These are phyloP conservation scores for Ulvella scutata DNA, from an alignment of 139 green algal species.

Conservation along the genomic window DNA sequence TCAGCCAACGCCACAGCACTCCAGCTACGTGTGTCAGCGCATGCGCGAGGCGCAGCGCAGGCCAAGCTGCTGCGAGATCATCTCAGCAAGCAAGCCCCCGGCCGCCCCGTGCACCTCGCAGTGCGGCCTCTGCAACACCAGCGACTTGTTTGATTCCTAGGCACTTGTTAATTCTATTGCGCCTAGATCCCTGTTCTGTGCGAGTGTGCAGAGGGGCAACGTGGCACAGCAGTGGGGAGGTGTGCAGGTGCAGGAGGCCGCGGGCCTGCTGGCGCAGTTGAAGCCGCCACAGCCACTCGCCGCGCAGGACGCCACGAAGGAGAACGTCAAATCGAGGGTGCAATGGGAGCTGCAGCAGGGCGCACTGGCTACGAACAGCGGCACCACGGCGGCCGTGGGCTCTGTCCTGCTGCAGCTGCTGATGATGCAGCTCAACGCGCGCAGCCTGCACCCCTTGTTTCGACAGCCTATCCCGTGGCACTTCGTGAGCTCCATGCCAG, in stretches of 20 bases:
- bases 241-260: not conserved
- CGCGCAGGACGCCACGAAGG: not conserved
- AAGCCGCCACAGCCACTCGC: not conserved
- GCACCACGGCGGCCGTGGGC: not conserved
- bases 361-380: not conserved
- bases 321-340: not conserved
- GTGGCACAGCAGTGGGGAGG: too few species aligned
- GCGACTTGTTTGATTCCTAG: too few species aligned
- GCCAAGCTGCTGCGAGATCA: too few species aligned
- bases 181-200: too few species aligned
- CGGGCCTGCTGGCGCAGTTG: not conserved
- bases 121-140: too few species aligned
- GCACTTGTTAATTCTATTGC: too few species aligned
- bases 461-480: not conserved
- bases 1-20: not conserved
- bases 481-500: not conserved
- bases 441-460: not conserved
- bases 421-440: not conserved
- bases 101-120: too few species aligned
- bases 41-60: too few species aligned
- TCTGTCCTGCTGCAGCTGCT: not conserved
- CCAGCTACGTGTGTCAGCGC: not conserved
- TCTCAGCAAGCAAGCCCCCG: too few species aligned
- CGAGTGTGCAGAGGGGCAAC: too few species aligned
- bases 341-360: not conserved